Percentiles rank a stretch among this genome's conserved stretches.
These are phyloP conservation scores for Penicillium robsamsonii DNA, from an alignment of 495 filamentous ascomycete genomes.

Conservation along the genomic window DNA sequence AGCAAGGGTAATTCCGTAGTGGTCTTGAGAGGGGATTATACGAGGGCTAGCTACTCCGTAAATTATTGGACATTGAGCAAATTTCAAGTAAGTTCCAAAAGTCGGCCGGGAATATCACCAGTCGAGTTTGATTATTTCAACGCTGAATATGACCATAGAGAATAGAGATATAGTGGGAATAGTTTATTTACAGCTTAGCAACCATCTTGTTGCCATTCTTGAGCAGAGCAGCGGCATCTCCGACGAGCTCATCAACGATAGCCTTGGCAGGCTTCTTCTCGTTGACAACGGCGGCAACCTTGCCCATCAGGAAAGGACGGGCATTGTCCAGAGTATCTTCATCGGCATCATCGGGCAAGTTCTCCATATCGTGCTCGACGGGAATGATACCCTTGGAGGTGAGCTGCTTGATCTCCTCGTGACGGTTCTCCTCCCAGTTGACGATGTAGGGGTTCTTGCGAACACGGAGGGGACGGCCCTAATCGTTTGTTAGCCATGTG, in stretches of 20 bases:
- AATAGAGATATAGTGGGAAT: slow-evolving; percentile 9
- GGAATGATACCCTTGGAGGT: slow-evolving; percentile 86
- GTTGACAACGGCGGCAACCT: slow-evolving; percentile 89
- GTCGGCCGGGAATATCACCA: neutral
- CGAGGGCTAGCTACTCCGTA: neutral
- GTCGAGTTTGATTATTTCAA: slow-evolving; percentile 5
- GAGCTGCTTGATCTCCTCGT: slow-evolving; percentile 84
- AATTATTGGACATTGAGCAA: neutral
- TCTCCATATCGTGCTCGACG: slow-evolving; percentile 92
- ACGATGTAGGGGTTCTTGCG: slow-evolving; percentile 88
- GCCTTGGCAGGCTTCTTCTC: slow-evolving; percentile 90
- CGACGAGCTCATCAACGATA: slow-evolving; percentile 91
- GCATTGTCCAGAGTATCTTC: slow-evolving; percentile 87
- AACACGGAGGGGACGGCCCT: slow-evolving; percentile 89
- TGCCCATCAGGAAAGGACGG: slow-evolving; percentile 92
- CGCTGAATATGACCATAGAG: slow-evolving; percentile 11
- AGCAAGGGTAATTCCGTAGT: neutral
- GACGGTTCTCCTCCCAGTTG: slow-evolving; percentile 94
- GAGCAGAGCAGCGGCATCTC: slow-evolving; percentile 71
- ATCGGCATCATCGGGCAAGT: slow-evolving; percentile 65
- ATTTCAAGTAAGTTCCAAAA: neutral
- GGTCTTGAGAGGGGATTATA: neutral
- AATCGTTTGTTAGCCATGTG: slow-evolving; percentile 21
- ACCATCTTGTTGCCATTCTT: slow-evolving; percentile 64
- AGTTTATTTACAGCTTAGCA: slow-evolving; percentile 59